Base-by-base conservation (phyloP, 768 basidiomycete species). In the Nevesoporus exiguus region DNA sequence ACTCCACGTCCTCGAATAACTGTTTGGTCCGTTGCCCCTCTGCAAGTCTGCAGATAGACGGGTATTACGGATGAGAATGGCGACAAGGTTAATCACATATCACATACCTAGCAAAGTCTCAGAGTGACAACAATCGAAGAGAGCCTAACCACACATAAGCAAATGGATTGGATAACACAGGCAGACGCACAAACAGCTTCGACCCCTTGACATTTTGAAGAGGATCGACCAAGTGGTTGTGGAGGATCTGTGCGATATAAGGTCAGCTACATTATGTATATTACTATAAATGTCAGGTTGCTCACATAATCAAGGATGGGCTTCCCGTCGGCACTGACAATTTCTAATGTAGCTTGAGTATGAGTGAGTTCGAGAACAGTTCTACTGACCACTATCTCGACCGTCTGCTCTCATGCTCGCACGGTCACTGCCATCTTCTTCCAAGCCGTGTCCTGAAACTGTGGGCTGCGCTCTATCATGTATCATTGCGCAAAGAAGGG, bases 381-480 rank as follows among this genome's bases (percentile, higher is more conserved):
- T 19, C 21, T 7, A 48, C 61, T 53, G 2, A 81, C 82, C 79
- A 63, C 77, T 77, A 51, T 82, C 78, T 48, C 65, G 61, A 2
- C 79, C 75, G 48, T 80, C 76, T n/a, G 77, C 74, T 55, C 81
- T 80, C 19, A 54, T 65, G 5, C 50, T 43, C 24, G 67, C 73
- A 2, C 66, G 65, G 45, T 79, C 51, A 7, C 11, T 13, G 39
- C 51, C 42, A 3, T 56, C 49, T 34, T 56, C 55, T 43, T 68
- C 60, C 7, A 61, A 2, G 0, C 57, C 68, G 5, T 70, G 67
- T 0, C 67, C 67, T 0, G 63, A 64, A 47, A 51, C 66, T 67
- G 22, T 31, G 9, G 2, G 1, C 21, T 30, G 4, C 7, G n/a
- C 43, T 21, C 10, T 11, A 33, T 22, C 29, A 37, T 17, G 7